Evolutionary conservation across 805 yeast genomes (phyloP).

Genomic region (Starmerella stigmatis): DNA sequence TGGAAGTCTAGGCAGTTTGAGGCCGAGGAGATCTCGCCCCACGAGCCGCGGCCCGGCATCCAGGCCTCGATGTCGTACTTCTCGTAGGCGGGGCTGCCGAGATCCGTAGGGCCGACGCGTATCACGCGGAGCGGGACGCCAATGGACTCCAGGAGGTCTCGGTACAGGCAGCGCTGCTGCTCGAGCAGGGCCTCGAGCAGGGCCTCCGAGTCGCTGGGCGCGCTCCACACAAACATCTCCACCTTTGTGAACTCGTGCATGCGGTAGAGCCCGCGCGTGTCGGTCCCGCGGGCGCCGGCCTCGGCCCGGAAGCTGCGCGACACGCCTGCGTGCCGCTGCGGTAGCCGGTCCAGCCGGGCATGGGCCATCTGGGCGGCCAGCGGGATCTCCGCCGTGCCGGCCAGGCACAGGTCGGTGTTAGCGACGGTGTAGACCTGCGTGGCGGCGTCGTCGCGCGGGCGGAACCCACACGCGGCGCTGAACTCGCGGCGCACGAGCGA

Average conservation of each 20-base stretch:
- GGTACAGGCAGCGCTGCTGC: slow-evolving; percentile 56
- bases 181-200: slow-evolving; percentile 42
- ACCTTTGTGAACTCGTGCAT: slow-evolving; percentile 96
- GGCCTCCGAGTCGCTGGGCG: slow-evolving; percentile 28
- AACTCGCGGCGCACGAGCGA: slow-evolving; percentile 69
- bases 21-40: slow-evolving; percentile 89
- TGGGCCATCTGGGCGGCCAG: slow-evolving; percentile 69
- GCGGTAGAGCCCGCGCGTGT: slow-evolving; percentile 81
- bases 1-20: slow-evolving; percentile 92
- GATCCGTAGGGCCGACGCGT: slow-evolving; percentile 79
- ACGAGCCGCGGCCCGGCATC: slow-evolving; percentile 92
- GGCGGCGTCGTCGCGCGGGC: slow-evolving; percentile 71
- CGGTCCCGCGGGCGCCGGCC: slow-evolving; percentile 93
- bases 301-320: slow-evolving; percentile 88
- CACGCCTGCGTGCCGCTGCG: slow-evolving; percentile 40
- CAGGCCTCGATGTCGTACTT: slow-evolving; percentile 93
- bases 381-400: slow-evolving; percentile 95
- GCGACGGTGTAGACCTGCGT: slow-evolving; percentile 68
- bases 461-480: slow-evolving; percentile 84
- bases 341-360: slow-evolving; percentile 33
- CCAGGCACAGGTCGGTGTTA: slow-evolving; percentile 46
- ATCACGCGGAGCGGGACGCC: slow-evolving; percentile 75
- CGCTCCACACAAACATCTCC: slow-evolving; percentile 72
- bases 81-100: slow-evolving; percentile 87
- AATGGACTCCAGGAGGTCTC: slow-evolving; percentile 34